Evolutionary conservation across 2,329 filamentous ascomycete genomes (phyloP).

Genomic region (Cryphonectria carpinicola): DNA sequence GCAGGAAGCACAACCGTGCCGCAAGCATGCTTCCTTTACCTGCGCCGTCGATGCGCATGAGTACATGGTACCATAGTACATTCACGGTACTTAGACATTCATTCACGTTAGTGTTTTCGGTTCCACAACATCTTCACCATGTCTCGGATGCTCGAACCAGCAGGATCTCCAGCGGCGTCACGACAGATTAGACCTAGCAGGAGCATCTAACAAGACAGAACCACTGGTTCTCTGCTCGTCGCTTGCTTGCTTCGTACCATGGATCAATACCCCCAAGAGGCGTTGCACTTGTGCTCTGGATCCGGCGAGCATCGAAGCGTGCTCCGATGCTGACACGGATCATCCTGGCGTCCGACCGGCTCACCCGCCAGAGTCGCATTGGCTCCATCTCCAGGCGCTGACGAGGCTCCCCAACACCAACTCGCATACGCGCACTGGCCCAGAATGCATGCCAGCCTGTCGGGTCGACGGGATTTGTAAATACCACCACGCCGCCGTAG

Average conservation of each 20-base stretch:
- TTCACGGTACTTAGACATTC: neutral
- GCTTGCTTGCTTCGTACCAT: neutral
- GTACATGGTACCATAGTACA: neutral
- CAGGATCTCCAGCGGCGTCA: neutral
- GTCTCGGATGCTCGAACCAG: neutral
- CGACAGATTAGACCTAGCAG: neutral
- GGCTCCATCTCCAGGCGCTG: constrained; percentile 17
- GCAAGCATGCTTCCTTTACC: too few species aligned
- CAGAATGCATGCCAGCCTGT: constrained; percentile 20
- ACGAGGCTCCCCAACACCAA: constrained; percentile 10
- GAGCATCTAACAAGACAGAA: neutral
- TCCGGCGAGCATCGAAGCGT: constrained; percentile 7
- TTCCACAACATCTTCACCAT: neutral
- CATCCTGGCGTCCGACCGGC: constrained; percentile 17
- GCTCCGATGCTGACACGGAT: constrained; percentile 21
- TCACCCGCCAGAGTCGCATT: constrained; percentile 17
- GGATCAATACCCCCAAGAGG: neutral
- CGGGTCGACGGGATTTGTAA: constrained; percentile 22
- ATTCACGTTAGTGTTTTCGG: neutral
- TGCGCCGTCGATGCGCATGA: neutral
- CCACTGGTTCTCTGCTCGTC: neutral
- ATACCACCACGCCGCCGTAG: neutral
- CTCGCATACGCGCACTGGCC: neutral
- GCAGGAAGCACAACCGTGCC: neutral
- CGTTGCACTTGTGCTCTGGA: neutral